These are phyloP conservation scores for Stromatinia cepivora DNA, from an alignment of 2,329 filamentous ascomycete genomes.

Conservation along the genomic window DNA sequence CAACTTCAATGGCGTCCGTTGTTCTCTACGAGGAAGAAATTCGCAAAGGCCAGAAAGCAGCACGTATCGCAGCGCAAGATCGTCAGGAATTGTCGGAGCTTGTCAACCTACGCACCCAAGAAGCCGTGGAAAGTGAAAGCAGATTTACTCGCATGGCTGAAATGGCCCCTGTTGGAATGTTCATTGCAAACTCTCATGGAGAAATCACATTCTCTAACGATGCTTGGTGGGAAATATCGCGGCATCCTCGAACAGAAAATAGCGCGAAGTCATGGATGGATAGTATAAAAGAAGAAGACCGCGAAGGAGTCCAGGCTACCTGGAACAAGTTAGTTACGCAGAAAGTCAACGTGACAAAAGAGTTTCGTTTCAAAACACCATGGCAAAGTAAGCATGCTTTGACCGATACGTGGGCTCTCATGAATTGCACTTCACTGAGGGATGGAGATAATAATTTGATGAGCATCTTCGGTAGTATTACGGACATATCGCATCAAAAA, in stretches of 20 bases:
- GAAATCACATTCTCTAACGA: constrained; percentile 79
- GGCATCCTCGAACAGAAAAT: constrained; percentile 59
- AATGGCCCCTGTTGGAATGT: constrained; percentile 57
- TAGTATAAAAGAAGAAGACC: constrained; percentile 67
- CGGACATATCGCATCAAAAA: constrained; percentile 84
- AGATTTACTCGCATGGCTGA: constrained; percentile 63
- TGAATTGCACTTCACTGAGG: constrained; percentile 74
- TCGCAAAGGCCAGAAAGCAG: constrained; percentile 69
- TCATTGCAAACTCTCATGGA: constrained; percentile 73
- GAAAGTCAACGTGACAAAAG: constrained; percentile 64
- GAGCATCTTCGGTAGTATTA: constrained; percentile 77
- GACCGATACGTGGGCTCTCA: constrained; percentile 73
- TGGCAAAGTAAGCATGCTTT: constrained; percentile 61
- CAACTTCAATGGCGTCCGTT: constrained; percentile 77
- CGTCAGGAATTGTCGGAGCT: constrained; percentile 76
- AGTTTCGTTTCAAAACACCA: constrained; percentile 72
- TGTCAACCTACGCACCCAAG: constrained; percentile 63
- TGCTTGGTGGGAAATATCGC: constrained; percentile 69
- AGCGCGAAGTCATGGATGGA: constrained; percentile 70
- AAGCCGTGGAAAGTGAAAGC: constrained; percentile 68
- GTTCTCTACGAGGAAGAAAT: constrained; percentile 85
- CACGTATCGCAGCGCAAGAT: constrained; percentile 72
- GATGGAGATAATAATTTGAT: constrained; percentile 64
- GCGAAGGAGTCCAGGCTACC: constrained; percentile 55
- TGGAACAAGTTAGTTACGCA: constrained; percentile 64